Conservation (phyloP, 768 basidiomycete genomes). For the Mycena polygramma region DNA sequence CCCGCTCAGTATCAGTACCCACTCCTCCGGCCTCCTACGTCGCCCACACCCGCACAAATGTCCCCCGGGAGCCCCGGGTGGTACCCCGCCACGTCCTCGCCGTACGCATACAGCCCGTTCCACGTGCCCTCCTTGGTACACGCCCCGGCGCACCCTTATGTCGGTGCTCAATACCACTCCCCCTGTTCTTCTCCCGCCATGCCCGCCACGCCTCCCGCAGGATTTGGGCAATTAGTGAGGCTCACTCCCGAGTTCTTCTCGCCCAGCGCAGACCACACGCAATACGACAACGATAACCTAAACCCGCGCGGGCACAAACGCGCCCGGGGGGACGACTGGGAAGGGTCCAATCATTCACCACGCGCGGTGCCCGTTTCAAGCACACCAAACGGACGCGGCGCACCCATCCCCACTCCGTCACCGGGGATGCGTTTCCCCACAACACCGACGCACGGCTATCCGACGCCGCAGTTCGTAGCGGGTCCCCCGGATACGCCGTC, state of each 20-base stretch:
- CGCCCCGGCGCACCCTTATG: no score
- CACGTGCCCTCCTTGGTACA: no score
- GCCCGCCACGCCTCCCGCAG: no score
- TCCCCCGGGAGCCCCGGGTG: no score
- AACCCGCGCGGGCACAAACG: slow-evolving; percentile 5
- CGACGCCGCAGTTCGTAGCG: not conserved
- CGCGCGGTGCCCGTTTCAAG: not conserved
- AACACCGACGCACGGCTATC: not conserved
- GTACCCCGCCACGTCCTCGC: no score
- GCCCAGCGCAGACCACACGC: not conserved
- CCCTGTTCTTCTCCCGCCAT: no score
- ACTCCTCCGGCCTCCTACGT: not conserved
- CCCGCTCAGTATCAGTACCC: not conserved
- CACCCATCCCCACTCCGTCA: not conserved
- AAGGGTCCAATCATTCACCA: not conserved
- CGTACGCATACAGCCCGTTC: no score
- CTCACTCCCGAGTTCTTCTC: no score
- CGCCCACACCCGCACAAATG: not conserved
- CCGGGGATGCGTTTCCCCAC: not conserved
- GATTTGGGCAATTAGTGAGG: no score
- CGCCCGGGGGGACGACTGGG: not conserved
- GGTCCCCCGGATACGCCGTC: slow-evolving; percentile 8
- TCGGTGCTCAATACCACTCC: no score
- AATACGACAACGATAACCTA: no score
- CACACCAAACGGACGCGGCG: not conserved